Base-by-base conservation (phyloP, 2,329 filamentous ascomycete genomes). In the Pezicula rhizophila region DNA sequence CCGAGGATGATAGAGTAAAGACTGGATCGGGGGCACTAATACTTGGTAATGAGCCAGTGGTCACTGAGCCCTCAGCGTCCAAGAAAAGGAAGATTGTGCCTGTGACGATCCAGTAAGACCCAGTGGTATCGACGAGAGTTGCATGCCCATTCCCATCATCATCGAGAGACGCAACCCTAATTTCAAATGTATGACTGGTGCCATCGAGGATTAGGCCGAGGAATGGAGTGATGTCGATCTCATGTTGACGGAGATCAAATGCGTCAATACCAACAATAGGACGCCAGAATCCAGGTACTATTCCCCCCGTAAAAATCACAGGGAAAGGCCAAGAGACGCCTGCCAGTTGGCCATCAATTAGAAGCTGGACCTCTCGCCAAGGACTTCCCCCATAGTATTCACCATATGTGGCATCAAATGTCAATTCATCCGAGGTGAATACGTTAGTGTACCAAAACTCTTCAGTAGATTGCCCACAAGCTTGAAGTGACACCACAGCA, bases 361-460 rank as follows among this genome's bases (percentile, higher is more conserved):
- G 70, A 1, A 92, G 70, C 57, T 89, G 86, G 1, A 91, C 74
- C 66, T 92, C 87, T 26, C 87, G 79, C 62, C 86, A 91, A 1
- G 86, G 80, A 4, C 82, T 83, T 57, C 78, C 79, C 0, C 85
- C 87, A n/a, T 78, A 78, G 0, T 88, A 70, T 2, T 66, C 64
- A 10, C 77, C 78, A 1, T 75, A 72, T 2, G 71, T 73, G 14
- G 66, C 63, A 5, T 74, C 70, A 60, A 89, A 90, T 3, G 75
- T 73, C 28, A 72, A 54, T 2, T 70, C 71, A 53, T 81, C 77
- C 8, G 76, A 77, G 26, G 81, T 74, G 1, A 84, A 77, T 1
- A 88, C 80, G 60, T 90, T 91, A 51, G 75, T 79, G 80, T 84
- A 92, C 87, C 87, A 92, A 59, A 91, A 91, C 64, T 92, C 88